A percentile compares a stretch with the other conserved stretches of the same genome.
Evolutionary conservation across 2,329 filamentous ascomycete genomes (phyloP).

Genomic region (Verticillium nonalfalfae): DNA sequence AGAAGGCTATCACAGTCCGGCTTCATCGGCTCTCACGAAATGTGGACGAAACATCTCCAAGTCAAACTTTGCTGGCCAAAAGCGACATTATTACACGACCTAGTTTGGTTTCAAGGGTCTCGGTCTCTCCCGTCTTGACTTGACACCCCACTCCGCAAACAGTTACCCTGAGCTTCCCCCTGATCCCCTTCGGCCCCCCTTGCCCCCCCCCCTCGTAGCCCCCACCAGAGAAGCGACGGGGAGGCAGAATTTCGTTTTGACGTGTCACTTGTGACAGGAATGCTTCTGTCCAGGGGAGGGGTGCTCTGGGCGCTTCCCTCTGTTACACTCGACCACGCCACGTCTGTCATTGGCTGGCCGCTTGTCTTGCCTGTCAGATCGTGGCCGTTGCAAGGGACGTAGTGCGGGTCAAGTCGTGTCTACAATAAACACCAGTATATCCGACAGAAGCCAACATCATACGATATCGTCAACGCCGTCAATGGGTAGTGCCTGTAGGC

Average conservation of each 20-base stretch:
- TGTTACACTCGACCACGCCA: neutral
- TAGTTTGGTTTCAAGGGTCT: neutral
- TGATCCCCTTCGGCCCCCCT: neutral
- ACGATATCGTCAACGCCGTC: neutral
- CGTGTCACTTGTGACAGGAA: neutral
- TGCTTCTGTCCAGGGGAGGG: neutral
- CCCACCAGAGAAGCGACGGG: neutral
- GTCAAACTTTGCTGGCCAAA: neutral
- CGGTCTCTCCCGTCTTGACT: neutral
- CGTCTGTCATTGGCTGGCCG: neutral
- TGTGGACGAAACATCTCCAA: too few relatives aligned
- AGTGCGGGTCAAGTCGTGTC: neutral
- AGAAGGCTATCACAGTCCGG: too few relatives aligned
- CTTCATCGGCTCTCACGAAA: too few relatives aligned
- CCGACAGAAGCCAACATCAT: constrained; percentile 1
- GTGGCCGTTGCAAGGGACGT: neutral
- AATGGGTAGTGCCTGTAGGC: neutral
- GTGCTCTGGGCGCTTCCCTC: neutral
- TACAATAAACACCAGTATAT: neutral
- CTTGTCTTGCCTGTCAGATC: neutral
- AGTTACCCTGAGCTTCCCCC: neutral
- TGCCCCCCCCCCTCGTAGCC: neutral
- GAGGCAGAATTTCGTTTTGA: neutral
- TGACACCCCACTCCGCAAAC: neutral
- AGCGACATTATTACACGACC: neutral